Evolutionary conservation across 371 early-diverging fungal genomes (phyloP).

Genomic region (Mortierella sp.): DNA sequence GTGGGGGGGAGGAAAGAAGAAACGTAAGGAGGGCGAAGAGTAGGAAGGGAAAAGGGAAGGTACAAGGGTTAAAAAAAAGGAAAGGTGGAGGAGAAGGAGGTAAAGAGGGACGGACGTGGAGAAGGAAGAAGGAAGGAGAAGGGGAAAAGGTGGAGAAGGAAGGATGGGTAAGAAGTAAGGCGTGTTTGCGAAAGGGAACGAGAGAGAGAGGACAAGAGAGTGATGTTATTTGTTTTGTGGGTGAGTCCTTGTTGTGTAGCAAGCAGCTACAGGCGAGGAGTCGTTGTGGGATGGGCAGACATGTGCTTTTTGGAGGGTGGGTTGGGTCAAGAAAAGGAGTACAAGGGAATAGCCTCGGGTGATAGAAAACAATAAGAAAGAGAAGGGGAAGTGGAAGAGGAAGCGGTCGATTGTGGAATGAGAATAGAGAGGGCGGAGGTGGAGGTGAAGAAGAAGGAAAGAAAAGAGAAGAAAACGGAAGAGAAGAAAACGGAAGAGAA

Average conservation of each 20-base stretch:
- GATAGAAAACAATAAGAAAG: no score
- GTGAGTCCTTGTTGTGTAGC: background rate
- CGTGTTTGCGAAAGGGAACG: background rate
- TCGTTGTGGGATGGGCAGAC: slow-evolving; percentile 7
- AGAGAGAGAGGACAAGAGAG: background rate
- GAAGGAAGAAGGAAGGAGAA: background rate
- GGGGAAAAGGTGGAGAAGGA: no score
- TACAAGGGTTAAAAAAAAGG: background rate
- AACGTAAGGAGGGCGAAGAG: background rate
- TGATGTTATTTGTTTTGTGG: background rate
- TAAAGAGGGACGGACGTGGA: background rate
- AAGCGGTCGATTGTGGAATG: background rate
- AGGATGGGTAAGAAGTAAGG: background rate
- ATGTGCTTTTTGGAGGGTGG: background rate
- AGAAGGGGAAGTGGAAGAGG: background rate
- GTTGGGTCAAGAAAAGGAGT: background rate
- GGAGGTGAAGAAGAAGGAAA: background rate
- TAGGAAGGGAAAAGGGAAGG: background rate
- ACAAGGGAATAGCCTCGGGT: no score
- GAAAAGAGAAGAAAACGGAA: background rate
- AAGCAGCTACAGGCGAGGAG: background rate
- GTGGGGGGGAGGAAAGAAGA: slow-evolving; percentile 10
- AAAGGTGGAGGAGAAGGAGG: background rate
- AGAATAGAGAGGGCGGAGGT: background rate
- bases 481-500: background rate